Base-by-base conservation (phyloP, 2,329 filamentous ascomycete species). In the Coniochaeta sp. region DNA sequence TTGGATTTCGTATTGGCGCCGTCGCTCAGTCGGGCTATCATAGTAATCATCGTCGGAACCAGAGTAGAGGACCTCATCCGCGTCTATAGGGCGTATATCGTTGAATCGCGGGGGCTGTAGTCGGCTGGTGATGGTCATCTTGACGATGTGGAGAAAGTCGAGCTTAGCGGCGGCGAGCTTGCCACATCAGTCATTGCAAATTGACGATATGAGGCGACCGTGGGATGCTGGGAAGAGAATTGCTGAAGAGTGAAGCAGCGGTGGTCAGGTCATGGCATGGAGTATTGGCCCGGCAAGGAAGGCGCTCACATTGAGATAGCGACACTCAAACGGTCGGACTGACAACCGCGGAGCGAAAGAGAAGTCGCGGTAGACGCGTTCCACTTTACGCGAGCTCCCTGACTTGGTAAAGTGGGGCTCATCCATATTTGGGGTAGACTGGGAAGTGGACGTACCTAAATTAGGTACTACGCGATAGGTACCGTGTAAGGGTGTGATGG, bases 31-130 rank as follows among this genome's bases (percentile, higher is more conserved):
- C 3, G 81, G 71, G 22, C 69, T 70, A 14, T 78, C 72, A 63
- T 83, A 83, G 59, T 81, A 69, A 36, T 85, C 81, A 56, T 84
- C 76, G 54, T 89, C 85, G 7, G 82, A 83, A n/a, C 83, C 80
- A 8, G 78, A 73, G 62, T 77, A 82, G 17, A 86, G 71, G 14
- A 84, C 71, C 44, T 84, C 83, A 59, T 78, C 72, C 2, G 75
- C 67, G 19, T 65, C 58, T 50, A 73, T 73, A 9, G 68, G 70
- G 1, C 77, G 71, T 58, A 81, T 77, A 67, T 77, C 81, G 64
- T 84, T 31, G 22, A 24, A 8, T 31, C 14, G 47, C 47, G 31
- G 24, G 22, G 47, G 24, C 47, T 31, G 26, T 14, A 3, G 47
- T 6, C 26, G 14, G 14, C 47, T 12, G 6, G 11, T n/a, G 47